Conservation (phyloP, 176 grass and related monocot species). For the Cenchrus fungigraminus region DNA sequence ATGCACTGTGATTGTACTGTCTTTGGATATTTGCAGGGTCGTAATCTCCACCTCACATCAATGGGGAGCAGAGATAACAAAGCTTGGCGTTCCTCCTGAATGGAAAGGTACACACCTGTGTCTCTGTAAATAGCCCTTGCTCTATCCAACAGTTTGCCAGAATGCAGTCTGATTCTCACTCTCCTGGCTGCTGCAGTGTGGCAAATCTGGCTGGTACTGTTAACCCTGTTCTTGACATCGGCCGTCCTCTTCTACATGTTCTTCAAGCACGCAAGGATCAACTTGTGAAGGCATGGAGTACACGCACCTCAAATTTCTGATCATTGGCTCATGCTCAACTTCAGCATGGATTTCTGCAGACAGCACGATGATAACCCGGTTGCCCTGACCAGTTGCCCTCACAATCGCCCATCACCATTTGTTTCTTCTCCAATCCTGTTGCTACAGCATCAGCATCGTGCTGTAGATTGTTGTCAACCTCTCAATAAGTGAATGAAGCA, state of each 20-base stretch:
- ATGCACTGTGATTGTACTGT: not conserved
- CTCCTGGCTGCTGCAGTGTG: conserved; percentile 53
- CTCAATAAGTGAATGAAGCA: not conserved
- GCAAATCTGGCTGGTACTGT: conserved; percentile 72
- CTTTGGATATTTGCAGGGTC: conserved; percentile 46
- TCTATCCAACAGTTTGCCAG: conserved; percentile 14
- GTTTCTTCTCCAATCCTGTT: not conserved
- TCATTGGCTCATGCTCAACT: conserved; percentile 36
- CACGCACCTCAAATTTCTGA: conserved; percentile 22
- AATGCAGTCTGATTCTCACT: not conserved
- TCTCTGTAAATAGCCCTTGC: not conserved
- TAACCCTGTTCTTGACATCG: conserved; percentile 59
- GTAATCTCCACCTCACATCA: conserved; percentile 78
- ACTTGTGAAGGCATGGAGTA: not conserved
- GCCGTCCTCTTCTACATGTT: conserved; percentile 62
- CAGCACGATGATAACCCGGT: not conserved
- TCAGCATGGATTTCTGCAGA: not conserved
- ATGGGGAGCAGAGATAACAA: conserved; percentile 67
- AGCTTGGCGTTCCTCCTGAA: conserved; percentile 69
- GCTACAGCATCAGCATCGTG: not conserved
- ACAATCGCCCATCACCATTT: not conserved
- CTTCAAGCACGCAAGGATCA: conserved; percentile 50
- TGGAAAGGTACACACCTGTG: conserved; percentile 64
- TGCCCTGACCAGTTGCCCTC: not conserved
- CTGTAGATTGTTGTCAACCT: not conserved